Evolutionary conservation across 495 filamentous ascomycete genomes (phyloP), one percentile per base, ranked within the genome.

Genomic region (Neurospora terricola): DNA sequence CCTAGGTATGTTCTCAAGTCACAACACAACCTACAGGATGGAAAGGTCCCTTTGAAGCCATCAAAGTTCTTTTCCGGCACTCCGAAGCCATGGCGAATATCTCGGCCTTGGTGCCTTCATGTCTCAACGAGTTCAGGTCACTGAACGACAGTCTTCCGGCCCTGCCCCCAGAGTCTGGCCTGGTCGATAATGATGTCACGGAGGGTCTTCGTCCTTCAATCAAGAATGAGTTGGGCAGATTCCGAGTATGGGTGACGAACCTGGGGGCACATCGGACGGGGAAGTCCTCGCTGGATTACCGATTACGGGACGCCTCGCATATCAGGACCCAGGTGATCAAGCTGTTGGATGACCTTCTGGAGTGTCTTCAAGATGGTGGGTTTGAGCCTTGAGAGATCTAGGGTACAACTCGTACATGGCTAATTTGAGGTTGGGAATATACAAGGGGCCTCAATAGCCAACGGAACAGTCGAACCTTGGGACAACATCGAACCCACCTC

Each of bases 281-380:
- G 9, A 42, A 6, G 5, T 69, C 66, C 18, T 75, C 74, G 1
- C 78, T 87, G 1, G 84, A 86, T 37, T 83, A 82, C 70, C 78
- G 84, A 6, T 79, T 87, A 0, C 76, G 83, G 27, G 85, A 87
- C 71, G 82, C 84, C 0, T 83, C 83, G 0, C 82, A 86, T 69
- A 76, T 87, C 38, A 77, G 73, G 16, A 69, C 69, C 16, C 80
- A 85, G 37, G 80, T 82, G 2, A 10, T 82, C 8, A 75, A 77
- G 6, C 72, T 88, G 4, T 78, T 86, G 0, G 11, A 45, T 0
- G 76, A 77, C 27, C 69, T 84, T 0, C 30, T 72, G 0, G 72
- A 74, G 4, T 70, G 73, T 12, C 70, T 76, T 1, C 40, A 76
- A 40, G 75, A 76, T 42, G 72, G 70, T 43, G 54, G 0, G 48